Evolutionary conservation across 495 filamentous ascomycete species (phyloP), one percentile per base, ranked within the genome.

Genomic region (Annulohypoxylon nitens): DNA sequence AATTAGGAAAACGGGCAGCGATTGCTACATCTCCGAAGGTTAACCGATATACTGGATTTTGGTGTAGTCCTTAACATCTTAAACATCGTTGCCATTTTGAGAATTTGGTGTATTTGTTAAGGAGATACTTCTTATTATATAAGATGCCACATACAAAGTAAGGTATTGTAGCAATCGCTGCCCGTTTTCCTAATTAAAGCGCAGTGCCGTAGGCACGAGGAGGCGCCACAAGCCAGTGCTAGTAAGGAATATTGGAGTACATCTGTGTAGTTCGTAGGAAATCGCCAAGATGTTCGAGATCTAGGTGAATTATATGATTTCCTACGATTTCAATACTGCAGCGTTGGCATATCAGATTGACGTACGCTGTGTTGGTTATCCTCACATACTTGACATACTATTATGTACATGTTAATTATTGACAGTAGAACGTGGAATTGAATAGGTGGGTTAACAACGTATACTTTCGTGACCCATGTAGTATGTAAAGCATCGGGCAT

Each of bases 401-500:
- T 30, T 30, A 30, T 30, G 30, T 41, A 10, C 54, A 37, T 37
- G n/a, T 58, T 37, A 51, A 51, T 11, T 20, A n/a, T 39, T 18
- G 48, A 26, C 48, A 51, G 20, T 23, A 18, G 33, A 36, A 34
- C 4, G 14, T 39, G 33, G 8, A 37, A 4, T 39, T 20, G 30
- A 57, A 57, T 14, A 16, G 36, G 12, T 43, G 39, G 39, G 23
- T 54, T 57, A 57, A 16, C 14, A 16, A 34, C 12, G 6, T 20
- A 51, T 3, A 39, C 33, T 33, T 36, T 39, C 6, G 33, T 39
- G 54, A 33, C 54, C n/a, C 10, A 58, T 39, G 54, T 20, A 41
- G 36, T 18, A 11, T n/a, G 8, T 16, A 39, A 51, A 47, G 43
- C 45, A 45, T 64, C 20, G 33, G 55, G 8, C 4, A 64, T 45